Evolutionary conservation across 352 stramenopile species (phyloP), one percentile per base, ranked within the genome.

Genomic region (Globisporangium irregulare): DNA sequence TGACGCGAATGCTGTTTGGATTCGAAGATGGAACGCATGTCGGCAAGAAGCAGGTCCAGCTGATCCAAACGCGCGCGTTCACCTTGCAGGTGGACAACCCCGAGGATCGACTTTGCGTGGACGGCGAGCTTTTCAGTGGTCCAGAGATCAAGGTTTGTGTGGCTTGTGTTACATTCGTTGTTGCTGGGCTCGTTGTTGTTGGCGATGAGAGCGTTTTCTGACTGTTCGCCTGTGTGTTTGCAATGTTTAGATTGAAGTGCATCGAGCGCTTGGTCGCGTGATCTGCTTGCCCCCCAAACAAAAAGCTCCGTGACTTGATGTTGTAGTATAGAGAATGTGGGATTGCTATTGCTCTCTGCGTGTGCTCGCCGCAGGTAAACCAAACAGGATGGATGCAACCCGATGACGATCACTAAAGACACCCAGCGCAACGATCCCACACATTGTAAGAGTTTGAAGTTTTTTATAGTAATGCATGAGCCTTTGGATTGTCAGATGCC

Each of bases 21-120:
- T 77, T 90, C 18, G 84, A 92, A 20, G 72, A 80, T 25, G 84
- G 78, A 18, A 71, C 72, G 9, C 82, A 91, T 34, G 29, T 89
- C 18, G 69, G 79, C 55, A 56, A 70, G 38, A 68, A 81, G 24
- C 67, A 72, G 20, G 73, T 91, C 8, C 64, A 86, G 24, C 64
- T 90, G 22, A 77, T 92, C 64, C 78, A 78, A 18, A 92, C 84
- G 0, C 82, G 84, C 50, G 84, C 81, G 5, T 90, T 86, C 66
- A 78, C 74, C 24, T 57, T 90, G 14, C 57, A 68, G 29, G 67
- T 74, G 14, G 75, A 72, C 34, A 71, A 75, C 38, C 48, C 68
- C 4, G 53, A 77, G 20, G 80, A 88, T 32, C 67, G 80, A 34
- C 77, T 92, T 32, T 90, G 78, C 46, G 73, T 92, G 15, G 84